Conservation (phyloP, 2,329 filamentous ascomycete species). For the Alternaria dauci region DNA sequence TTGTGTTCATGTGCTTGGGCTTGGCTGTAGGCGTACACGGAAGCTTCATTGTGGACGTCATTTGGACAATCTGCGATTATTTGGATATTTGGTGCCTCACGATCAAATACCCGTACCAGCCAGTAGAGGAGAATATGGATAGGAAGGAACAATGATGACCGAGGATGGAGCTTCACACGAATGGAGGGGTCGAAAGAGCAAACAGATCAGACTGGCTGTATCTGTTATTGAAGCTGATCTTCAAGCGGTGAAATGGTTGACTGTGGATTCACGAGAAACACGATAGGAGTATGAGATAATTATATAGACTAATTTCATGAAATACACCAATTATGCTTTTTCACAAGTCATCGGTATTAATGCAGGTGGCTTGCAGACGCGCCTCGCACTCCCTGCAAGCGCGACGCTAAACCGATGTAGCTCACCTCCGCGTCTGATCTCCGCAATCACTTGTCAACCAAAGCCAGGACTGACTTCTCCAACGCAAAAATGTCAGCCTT, state of each 20-base stretch:
- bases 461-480: background rate
- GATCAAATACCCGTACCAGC: conserved; percentile 81
- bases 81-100: conserved; percentile 98
- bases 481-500: conserved; percentile 32
- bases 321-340: background rate
- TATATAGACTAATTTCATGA: background rate
- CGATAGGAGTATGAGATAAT: background rate
- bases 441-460: conserved; percentile 9
- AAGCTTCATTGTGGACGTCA: conserved; percentile 96
- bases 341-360: background rate
- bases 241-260: background rate
- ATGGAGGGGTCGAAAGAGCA: background rate
- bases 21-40: conserved; percentile 90
- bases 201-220: background rate
- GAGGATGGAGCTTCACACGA: background rate
- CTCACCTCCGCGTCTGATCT: conserved; percentile 15
- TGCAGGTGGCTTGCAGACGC: background rate
- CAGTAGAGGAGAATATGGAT: conserved; percentile 45
- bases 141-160: conserved; percentile 35
- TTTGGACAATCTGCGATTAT: conserved; percentile 97
- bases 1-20: conserved; percentile 88
- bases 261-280: background rate
- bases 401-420: conserved; percentile 5
- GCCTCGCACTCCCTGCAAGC: background rate
- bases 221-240: background rate